These are phyloP conservation scores for Monilinia laxa DNA, from an alignment of 2,329 filamentous ascomycete species.

Conservation along the genomic window DNA sequence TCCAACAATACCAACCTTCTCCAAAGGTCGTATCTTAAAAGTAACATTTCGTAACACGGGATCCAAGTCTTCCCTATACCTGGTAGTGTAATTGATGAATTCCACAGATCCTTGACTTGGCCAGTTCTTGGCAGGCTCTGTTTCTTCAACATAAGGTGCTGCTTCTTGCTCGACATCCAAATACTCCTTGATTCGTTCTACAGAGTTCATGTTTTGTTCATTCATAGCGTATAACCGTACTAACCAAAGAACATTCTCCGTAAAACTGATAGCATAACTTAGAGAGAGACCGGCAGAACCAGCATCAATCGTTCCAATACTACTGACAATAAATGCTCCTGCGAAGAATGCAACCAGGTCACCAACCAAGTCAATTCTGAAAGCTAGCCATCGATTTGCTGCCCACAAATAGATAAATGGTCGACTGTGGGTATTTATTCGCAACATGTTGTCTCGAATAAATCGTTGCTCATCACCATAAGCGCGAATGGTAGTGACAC, in stretches of 20 bases:
- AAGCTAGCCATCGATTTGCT: slow-evolving; percentile 92
- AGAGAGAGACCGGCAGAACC: slow-evolving; percentile 91
- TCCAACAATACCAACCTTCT: slow-evolving; percentile 96
- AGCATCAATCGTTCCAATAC: slow-evolving; percentile 78
- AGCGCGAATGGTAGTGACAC: slow-evolving; percentile 94
- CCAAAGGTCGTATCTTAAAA: slow-evolving; percentile 80
- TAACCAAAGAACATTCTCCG: slow-evolving; percentile 95
- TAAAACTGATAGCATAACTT: slow-evolving; percentile 95
- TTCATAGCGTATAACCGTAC: slow-evolving; percentile 92
- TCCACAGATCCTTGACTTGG: slow-evolving; percentile 81
- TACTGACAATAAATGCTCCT: slow-evolving; percentile 84
- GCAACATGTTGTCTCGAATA: slow-evolving; percentile 82
- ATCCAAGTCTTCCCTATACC: slow-evolving; percentile 84
- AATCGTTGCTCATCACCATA: slow-evolving; percentile 94
- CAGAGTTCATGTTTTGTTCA: slow-evolving; percentile 99
- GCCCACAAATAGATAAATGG: slow-evolving; percentile 98
- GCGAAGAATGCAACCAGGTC: slow-evolving; percentile 92
- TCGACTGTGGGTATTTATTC: slow-evolving; percentile 86
- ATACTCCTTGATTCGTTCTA: slow-evolving; percentile 96
- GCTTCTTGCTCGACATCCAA: slow-evolving; percentile 95
- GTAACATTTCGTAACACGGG: slow-evolving; percentile 79
- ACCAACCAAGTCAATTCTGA: slow-evolving; percentile 86
- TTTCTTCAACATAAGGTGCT: slow-evolving; percentile 70
- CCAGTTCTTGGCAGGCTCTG: slow-evolving; percentile 77
- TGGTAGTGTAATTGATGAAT: slow-evolving; percentile 84